Evolutionary conservation across 2,329 filamentous ascomycete genomes (phyloP).

Genomic region (Diaporthe sp.): DNA sequence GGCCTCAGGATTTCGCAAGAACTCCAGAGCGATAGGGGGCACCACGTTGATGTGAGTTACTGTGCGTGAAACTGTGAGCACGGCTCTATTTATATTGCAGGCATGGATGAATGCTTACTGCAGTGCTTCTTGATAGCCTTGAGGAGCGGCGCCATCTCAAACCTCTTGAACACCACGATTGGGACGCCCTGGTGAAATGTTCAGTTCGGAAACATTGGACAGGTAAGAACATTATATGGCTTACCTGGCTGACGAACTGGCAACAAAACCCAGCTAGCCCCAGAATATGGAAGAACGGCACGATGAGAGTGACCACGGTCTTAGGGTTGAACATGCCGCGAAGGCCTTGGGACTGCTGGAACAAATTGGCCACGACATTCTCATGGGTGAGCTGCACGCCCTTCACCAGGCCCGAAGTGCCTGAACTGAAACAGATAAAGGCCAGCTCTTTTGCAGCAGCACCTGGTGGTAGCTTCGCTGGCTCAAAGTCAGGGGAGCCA

Average conservation of each 20-base stretch:
- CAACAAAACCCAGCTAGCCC: conserved; percentile 38
- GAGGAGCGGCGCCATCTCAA: conserved; percentile 30
- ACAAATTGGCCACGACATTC: conserved; percentile 39
- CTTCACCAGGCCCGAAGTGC: conserved; percentile 39
- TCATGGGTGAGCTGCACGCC: conserved; percentile 39
- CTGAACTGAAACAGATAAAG: conserved; percentile 40
- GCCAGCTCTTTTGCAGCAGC: conserved; percentile 18
- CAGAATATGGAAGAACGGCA: conserved; percentile 40
- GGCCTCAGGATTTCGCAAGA: conserved; percentile 34
- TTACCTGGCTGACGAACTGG: conserved; percentile 38
- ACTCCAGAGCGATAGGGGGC: conserved; percentile 38
- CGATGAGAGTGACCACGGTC: conserved; percentile 36
- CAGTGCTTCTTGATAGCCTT: conserved; percentile 30
- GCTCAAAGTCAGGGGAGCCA: conserved; percentile 29
- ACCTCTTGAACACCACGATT: conserved; percentile 39
- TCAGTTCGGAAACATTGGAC: background rate
- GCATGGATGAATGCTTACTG: conserved; percentile 5
- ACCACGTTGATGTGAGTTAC: conserved; percentile 41
- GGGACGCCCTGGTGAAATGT: conserved; percentile 31
- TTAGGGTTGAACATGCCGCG: conserved; percentile 32
- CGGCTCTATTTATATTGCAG: background rate
- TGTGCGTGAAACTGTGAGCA: background rate
- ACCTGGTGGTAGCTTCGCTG: conserved; percentile 4
- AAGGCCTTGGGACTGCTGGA: conserved; percentile 37
- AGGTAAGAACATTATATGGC: background rate